These are phyloP conservation scores for Ophiostoma sp. DNA, from an alignment of 2,329 filamentous ascomycete genomes.

Conservation along the genomic window DNA sequence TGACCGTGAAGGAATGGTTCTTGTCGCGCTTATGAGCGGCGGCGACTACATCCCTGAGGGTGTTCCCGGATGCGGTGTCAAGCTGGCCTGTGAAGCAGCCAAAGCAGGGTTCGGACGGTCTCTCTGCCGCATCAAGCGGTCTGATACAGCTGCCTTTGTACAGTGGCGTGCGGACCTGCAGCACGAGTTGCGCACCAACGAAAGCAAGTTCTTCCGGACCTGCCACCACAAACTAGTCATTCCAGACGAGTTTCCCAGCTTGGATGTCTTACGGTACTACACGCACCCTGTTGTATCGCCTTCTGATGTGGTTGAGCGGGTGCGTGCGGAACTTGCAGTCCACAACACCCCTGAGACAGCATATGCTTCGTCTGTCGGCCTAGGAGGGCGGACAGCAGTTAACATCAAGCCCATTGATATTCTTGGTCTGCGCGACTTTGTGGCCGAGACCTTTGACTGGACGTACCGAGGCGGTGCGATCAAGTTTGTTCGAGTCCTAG, in stretches of 20 bases:
- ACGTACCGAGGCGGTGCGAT: constrained; percentile 68
- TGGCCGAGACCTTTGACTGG: constrained; percentile 81
- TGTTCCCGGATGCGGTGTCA: constrained; percentile 79
- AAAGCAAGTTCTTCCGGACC: constrained; percentile 70
- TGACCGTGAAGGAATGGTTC: constrained; percentile 81
- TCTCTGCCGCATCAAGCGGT: constrained; percentile 59
- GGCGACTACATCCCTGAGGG: constrained; percentile 91
- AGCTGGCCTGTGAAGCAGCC: constrained; percentile 83
- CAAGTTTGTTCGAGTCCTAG: constrained; percentile 76
- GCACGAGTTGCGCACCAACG: constrained; percentile 76
- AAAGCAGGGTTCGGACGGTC: constrained; percentile 77
- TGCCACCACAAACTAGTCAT: constrained; percentile 70
- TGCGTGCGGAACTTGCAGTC: constrained; percentile 57
- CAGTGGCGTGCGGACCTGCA: constrained; percentile 68
- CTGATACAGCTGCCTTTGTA: constrained; percentile 54
- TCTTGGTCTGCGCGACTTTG: constrained; percentile 64
- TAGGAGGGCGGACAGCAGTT: neutral
- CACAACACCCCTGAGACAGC: neutral
- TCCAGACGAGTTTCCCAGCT: constrained; percentile 74
- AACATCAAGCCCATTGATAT: constrained; percentile 53
- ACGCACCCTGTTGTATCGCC: constrained; percentile 78
- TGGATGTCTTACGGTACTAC: constrained; percentile 77
- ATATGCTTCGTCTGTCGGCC: neutral
- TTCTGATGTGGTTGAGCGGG: constrained; percentile 47
- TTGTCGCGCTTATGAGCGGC: constrained; percentile 90